These are phyloP conservation scores for Chalciporus chontae DNA, from an alignment of 768 basidiomycete genomes.

Conservation along the genomic window DNA sequence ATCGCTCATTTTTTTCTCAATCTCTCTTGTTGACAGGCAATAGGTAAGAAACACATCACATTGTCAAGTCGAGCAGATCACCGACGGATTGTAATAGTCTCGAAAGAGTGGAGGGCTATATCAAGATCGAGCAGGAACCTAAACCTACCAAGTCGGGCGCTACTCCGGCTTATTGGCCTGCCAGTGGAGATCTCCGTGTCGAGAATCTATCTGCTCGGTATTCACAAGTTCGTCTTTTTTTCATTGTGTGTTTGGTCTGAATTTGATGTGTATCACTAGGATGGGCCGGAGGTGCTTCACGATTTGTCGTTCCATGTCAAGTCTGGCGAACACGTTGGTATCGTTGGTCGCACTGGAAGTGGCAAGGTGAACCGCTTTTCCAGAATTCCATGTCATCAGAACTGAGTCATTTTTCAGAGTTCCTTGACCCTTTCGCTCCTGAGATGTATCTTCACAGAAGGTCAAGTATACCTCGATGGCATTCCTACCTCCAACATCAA, in stretches of 20 bases:
- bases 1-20: neutral
- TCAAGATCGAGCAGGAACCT: constrained; percentile 54
- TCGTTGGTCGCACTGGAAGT: constrained; percentile 61
- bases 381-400: too few relatives aligned
- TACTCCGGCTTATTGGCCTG: constrained; percentile 64
- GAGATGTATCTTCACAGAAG: constrained; percentile 53
- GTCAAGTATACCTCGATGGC: constrained; percentile 51
- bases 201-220: constrained; percentile 52
- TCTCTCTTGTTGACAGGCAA: constrained; percentile 4
- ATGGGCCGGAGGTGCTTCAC: constrained; percentile 54
- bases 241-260: too few relatives aligned
- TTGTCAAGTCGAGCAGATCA: too few relatives aligned
- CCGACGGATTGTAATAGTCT: constrained; percentile 27
- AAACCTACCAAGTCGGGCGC: constrained; percentile 35
- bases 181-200: constrained; percentile 49
- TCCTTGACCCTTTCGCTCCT: constrained; percentile 51
- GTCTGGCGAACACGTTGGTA: constrained; percentile 56
- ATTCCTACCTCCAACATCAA: constrained; percentile 44
- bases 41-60: constrained; percentile 3
- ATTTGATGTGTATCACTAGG: constrained; percentile 24
- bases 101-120: constrained; percentile 52
- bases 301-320: constrained; percentile 48
- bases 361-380: constrained; percentile 36
- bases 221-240: constrained; percentile 27
- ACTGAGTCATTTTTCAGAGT: constrained; percentile 29